These are phyloP conservation scores for Russula compacta DNA, from an alignment of 768 basidiomycete species.

Conservation along the genomic window DNA sequence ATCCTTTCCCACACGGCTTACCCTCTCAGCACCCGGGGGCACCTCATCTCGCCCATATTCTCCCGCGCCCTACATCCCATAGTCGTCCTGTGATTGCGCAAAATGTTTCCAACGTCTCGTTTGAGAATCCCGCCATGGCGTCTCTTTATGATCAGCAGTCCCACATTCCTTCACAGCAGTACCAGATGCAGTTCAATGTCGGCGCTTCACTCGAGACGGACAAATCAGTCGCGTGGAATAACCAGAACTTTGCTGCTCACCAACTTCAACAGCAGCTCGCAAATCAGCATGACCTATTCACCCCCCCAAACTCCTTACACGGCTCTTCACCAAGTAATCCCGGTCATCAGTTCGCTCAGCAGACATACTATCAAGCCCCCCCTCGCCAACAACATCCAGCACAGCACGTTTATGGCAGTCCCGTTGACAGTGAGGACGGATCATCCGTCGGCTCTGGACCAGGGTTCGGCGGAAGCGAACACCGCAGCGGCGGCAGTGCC, in stretches of 20 bases:
- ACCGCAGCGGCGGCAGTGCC: conserved; percentile 30
- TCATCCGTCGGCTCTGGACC: conserved; percentile 33
- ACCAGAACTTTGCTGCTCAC: conserved; percentile 15
- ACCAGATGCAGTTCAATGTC: conserved; percentile 18
- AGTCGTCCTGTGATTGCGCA: conserved; percentile 39
- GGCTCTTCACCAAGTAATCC: conserved; percentile 14
- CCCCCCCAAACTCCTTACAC: conserved; percentile 14
- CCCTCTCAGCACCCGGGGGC: conserved; percentile 13
- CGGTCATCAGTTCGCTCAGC: conserved; percentile 19
- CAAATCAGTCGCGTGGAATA: conserved; percentile 27
- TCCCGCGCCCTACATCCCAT: conserved; percentile 26
- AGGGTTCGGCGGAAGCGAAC: conserved; percentile 25
- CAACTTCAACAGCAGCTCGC: conserved; percentile 17
- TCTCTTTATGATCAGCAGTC: conserved; percentile 34
- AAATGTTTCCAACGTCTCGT: conserved; percentile 35
- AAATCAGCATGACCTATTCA: conserved; percentile 10
- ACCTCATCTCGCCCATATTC: conserved; percentile 21
- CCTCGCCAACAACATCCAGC: conserved; percentile 27
- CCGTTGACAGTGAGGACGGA: conserved; percentile 32
- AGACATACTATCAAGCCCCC: conserved; percentile 21
- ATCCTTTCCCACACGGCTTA: conserved; percentile 32
- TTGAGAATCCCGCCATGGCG: conserved; percentile 46
- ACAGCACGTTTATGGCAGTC: conserved; percentile 24
- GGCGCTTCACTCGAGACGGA: conserved; percentile 20
- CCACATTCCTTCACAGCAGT: conserved; percentile 27